phyloP scores from a whole-genome alignment of 768 basidiomycete genomes.

The Tulasnella sp. region DNA sequence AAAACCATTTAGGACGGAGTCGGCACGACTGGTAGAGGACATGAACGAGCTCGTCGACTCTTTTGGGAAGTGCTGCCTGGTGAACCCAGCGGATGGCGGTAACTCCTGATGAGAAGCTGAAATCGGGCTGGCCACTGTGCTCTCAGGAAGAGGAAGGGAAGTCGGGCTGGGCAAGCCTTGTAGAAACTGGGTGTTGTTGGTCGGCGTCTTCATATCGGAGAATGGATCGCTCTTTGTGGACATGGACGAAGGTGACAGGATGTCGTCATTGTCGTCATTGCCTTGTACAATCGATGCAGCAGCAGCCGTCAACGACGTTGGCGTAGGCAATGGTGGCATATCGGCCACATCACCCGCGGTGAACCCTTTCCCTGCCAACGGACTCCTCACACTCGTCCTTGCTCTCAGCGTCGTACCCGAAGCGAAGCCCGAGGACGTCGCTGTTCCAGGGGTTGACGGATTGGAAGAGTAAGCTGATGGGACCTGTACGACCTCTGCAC shows the following conservation, averaged over 20 bases:
- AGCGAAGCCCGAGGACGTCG: background rate
- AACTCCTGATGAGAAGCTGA: background rate
- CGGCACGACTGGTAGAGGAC: constrained; percentile 7
- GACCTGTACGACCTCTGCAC: constrained; percentile 15
- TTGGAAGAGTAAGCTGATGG: background rate
- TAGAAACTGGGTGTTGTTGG: background rate
- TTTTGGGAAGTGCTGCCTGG: background rate
- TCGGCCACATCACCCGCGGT: constrained; percentile 1
- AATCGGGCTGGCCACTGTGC: background rate
- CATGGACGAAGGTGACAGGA: background rate
- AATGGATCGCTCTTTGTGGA: constrained; percentile 10
- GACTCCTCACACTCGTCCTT: constrained; percentile 7
- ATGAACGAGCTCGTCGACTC: constrained; percentile 14
- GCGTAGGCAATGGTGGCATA: constrained; percentile 1
- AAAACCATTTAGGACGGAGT: constrained; percentile 32
- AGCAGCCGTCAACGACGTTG: background rate
- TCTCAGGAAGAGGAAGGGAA: constrained; percentile 5
- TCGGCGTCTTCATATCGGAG: background rate
- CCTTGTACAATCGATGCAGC: too few species aligned
- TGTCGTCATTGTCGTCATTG: too few species aligned
- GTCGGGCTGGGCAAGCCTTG: constrained; percentile 1
- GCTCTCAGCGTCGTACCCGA: background rate
- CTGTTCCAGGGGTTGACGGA: background rate
- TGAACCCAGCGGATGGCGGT: background rate
- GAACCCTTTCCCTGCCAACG: constrained; percentile 5